Conservation (phyloP, 2,329 filamentous ascomycete species). For the Scedosporium minutisporum region DNA sequence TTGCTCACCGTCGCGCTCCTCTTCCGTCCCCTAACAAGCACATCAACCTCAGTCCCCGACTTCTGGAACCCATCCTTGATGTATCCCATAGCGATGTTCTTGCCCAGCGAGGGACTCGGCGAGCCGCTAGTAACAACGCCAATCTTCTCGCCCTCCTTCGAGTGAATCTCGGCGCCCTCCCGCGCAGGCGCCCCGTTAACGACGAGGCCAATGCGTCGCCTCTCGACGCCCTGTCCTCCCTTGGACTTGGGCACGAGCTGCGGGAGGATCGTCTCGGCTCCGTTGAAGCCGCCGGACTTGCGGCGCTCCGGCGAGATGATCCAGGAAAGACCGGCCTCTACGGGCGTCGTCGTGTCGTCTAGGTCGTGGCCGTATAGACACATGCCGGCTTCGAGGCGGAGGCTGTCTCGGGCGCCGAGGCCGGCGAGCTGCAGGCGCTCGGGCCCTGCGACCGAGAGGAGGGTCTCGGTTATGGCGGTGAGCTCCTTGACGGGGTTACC, state of each 20-base stretch:
- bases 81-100: constrained; percentile 96
- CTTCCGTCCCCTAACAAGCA: constrained; percentile 67
- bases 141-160: constrained; percentile 53
- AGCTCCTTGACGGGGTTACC: constrained; percentile 44
- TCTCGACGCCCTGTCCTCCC: constrained; percentile 58
- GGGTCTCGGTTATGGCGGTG: constrained; percentile 44
- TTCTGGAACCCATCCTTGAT: constrained; percentile 75
- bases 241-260: constrained; percentile 68
- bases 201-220: constrained; percentile 71
- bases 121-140: constrained; percentile 83
- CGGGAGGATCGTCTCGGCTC: constrained; percentile 63
- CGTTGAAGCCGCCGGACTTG: constrained; percentile 66
- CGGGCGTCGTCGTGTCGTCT: constrained; percentile 60
- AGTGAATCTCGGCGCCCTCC: constrained; percentile 74
- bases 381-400: constrained; percentile 94
- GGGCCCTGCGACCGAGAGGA: constrained; percentile 55
- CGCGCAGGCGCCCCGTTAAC: constrained; percentile 81
- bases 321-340: constrained; percentile 57
- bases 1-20: constrained; percentile 68
- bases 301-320: constrained; percentile 73
- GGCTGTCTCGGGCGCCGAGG: constrained; percentile 80
- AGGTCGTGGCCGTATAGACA: constrained; percentile 99
- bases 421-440: constrained; percentile 68
- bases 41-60: constrained; percentile 68
- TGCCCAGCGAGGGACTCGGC: constrained; percentile 74